These are phyloP conservation scores for Solanum infundibuliforme DNA, from an alignment of 257 asterid species.

Conservation along the genomic window DNA sequence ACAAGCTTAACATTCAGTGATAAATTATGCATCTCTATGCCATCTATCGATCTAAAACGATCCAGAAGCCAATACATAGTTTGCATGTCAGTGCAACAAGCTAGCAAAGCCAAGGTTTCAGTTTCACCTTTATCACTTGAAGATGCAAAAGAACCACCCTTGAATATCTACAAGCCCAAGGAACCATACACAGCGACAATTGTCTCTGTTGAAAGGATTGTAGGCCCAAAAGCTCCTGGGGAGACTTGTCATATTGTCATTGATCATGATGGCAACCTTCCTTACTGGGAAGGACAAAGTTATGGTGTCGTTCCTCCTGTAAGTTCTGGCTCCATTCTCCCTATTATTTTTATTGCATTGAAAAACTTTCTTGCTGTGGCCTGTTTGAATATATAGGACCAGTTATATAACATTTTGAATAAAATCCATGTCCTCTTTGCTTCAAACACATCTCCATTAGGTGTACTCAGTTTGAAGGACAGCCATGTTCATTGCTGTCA, in stretches of 20 bases:
- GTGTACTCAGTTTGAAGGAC: background rate
- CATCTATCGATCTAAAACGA: conserved; percentile 22
- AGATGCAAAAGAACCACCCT: conserved; percentile 83
- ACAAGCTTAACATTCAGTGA: conserved; percentile 31
- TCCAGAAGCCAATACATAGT: conserved; percentile 26
- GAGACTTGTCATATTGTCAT: conserved; percentile 93
- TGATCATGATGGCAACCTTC: conserved; percentile 81
- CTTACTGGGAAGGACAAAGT: conserved; percentile 98
- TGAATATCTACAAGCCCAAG: conserved; percentile 73
- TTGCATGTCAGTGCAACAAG: conserved; percentile 92
- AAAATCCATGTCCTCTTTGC: background rate
- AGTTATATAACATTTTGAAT: background rate
- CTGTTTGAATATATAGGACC: background rate
- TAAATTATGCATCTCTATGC: conserved; percentile 26
- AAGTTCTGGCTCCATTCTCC: conserved; percentile 18
- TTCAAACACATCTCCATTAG: background rate
- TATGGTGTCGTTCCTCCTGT: conserved; percentile 89
- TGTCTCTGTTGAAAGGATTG: conserved; percentile 75
- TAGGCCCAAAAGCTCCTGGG: conserved; percentile 96
- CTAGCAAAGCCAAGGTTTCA: conserved; percentile 49
- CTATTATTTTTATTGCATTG: background rate
- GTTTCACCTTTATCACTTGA: conserved; percentile 68
- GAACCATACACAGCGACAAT: conserved; percentile 66
- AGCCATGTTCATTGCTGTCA: background rate
- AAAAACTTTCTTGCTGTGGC: background rate